A percentile compares a stretch with the other conserved stretches of the same genome.
phyloP scores from a whole-genome alignment of 495 filamentous ascomycete species.

The Penicillium simplicissimum region DNA sequence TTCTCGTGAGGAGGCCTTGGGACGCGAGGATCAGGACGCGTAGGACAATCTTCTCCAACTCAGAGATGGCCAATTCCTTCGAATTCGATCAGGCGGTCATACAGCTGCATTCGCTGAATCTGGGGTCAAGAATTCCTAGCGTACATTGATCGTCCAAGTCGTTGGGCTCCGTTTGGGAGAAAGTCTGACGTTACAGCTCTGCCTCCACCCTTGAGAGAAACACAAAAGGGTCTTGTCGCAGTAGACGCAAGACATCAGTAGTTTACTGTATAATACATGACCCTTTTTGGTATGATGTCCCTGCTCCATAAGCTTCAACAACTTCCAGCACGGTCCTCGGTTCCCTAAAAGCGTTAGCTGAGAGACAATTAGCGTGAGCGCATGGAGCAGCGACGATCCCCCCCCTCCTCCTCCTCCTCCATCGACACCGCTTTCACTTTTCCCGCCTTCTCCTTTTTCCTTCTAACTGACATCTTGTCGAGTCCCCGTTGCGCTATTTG shows the following conservation, averaged over 20 bases:
- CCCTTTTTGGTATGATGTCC: not conserved
- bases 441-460: slow-evolving; percentile 32
- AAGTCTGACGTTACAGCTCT: no score
- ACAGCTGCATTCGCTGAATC: slow-evolving; percentile 1
- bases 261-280: not conserved
- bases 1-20: not conserved
- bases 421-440: slow-evolving; percentile 31
- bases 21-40: not conserved
- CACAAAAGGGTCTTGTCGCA: no score
- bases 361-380: not conserved
- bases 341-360: not conserved
- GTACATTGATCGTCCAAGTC: slow-evolving; percentile 9
- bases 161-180: not conserved
- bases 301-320: not conserved
- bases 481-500: slow-evolving; percentile 13
- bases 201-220: not conserved
- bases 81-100: not conserved
- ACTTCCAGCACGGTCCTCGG: not conserved
- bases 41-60: not conserved
- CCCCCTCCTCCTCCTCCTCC: slow-evolving; percentile 18
- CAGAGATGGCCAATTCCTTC: not conserved
- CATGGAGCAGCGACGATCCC: slow-evolving; percentile 26
- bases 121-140: slow-evolving; percentile 13
- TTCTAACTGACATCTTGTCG: slow-evolving; percentile 3
- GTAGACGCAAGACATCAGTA: not conserved